Evolutionary conservation across 2,329 filamentous ascomycete genomes (phyloP).

Genomic region (Alternaria incomplexa): DNA sequence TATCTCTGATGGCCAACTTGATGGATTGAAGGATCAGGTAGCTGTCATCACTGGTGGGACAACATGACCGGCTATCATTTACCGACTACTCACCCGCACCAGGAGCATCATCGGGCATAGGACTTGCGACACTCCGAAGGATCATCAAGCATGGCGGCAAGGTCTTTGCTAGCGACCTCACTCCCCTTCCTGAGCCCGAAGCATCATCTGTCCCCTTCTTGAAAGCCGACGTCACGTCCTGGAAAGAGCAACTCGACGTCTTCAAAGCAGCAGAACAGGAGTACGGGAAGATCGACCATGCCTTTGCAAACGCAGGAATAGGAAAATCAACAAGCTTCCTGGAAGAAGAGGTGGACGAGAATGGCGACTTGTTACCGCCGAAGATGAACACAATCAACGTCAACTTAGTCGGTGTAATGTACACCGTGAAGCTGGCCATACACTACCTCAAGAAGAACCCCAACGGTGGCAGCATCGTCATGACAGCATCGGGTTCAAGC

Average conservation of each 20-base stretch:
- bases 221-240: conserved; percentile 49
- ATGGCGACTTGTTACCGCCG: conserved; percentile 37
- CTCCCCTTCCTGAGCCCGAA: conserved; percentile 47
- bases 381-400: conserved; percentile 34
- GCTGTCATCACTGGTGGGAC: conserved; percentile 59
- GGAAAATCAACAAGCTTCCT: conserved; percentile 21
- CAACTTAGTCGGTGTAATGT: conserved; percentile 38
- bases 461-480: conserved; percentile 39
- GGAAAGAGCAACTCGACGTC: conserved; percentile 58
- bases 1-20: conserved; percentile 55
- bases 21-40: conserved; percentile 56
- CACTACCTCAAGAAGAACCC: conserved; percentile 34
- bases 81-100: not conserved
- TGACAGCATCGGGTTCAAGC: conserved; percentile 38
- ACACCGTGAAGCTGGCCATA: conserved; percentile 38
- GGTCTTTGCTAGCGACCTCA: conserved; percentile 63
- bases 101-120: conserved; percentile 67
- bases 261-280: conserved; percentile 58
- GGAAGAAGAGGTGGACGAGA: conserved; percentile 38
- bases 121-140: conserved; percentile 61
- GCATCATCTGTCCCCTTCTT: conserved; percentile 27
- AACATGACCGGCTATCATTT: not conserved
- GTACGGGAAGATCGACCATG: conserved; percentile 53
- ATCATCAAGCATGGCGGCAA: conserved; percentile 61
- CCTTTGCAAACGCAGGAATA: conserved; percentile 50